These are phyloP conservation scores for Aspergillus sclerotioniger DNA, from an alignment of 495 filamentous ascomycete species.

Conservation along the genomic window DNA sequence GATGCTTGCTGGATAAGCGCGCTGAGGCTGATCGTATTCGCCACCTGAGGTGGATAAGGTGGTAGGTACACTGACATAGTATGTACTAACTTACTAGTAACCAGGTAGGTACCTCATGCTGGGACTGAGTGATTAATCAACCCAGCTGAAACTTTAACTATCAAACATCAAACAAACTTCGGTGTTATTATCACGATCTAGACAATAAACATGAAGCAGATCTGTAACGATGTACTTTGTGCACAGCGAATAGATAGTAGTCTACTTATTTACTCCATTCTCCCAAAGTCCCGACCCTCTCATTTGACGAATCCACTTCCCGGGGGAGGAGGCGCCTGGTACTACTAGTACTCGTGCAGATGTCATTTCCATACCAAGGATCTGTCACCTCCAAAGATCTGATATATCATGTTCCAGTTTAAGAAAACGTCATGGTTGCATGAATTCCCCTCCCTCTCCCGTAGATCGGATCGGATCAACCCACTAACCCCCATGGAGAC, in stretches of 20 bases:
- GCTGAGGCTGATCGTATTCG: not conserved
- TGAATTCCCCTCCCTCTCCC: not conserved
- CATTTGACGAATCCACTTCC: not conserved
- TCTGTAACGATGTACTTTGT: not conserved
- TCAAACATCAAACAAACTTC: no score
- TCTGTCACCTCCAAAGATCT: not conserved
- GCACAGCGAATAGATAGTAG: not conserved
- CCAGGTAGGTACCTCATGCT: no score
- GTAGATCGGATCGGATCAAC: not conserved
- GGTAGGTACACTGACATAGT: no score
- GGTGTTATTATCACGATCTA: no score
- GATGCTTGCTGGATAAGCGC: not conserved
- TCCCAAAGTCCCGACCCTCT: no score
- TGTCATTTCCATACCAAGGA: not conserved
- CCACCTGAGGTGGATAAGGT: not conserved
- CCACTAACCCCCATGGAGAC: not conserved
- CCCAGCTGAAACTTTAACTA: no score
- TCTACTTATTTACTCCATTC: no score
- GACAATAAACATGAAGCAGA: no score
- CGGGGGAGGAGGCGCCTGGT: not conserved
- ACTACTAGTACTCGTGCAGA: not conserved
- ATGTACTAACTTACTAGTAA: no score
- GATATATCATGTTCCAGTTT: not conserved
- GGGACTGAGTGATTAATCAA: no score
- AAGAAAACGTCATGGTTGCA: not conserved